phyloP scores from a whole-genome alignment of 768 basidiomycete species.

The Suillus alpinus region DNA sequence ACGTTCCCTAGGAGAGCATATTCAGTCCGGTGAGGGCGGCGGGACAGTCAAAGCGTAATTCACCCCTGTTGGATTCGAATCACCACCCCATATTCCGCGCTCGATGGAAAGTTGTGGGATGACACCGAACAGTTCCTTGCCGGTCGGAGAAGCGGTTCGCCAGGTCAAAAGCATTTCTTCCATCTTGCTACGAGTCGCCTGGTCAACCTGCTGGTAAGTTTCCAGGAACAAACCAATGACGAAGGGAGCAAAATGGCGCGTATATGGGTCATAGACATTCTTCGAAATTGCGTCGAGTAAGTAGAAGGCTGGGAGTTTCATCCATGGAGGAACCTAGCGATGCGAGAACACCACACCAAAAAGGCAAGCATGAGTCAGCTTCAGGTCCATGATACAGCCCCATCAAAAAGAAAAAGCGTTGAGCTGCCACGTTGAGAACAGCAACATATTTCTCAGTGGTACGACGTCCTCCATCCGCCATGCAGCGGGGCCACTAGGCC shows the following conservation, averaged over 20 bases:
- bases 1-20: conserved; percentile 29
- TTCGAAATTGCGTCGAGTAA: conserved; percentile 96
- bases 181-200: conserved; percentile 86
- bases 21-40: conserved; percentile 4
- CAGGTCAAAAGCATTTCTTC: conserved; percentile 97
- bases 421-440: conserved; percentile 21
- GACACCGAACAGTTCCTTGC: conserved; percentile 82
- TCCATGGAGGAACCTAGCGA: conserved; percentile 77
- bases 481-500: conserved; percentile 34
- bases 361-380: conserved; percentile 68
- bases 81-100: conserved; percentile 73
- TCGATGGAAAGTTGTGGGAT: conserved; percentile 83
- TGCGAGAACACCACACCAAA: conserved; percentile 15
- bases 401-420: conserved; percentile 33
- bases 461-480: conserved; percentile 32
- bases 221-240: conserved; percentile 84
- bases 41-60: conserved; percentile 19
- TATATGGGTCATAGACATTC: conserved; percentile 93
- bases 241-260: conserved; percentile 76
- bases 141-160: conserved; percentile 80
- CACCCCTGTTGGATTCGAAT: conserved; percentile 40
- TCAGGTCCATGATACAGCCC: conserved; percentile 23
- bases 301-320: conserved; percentile 93
- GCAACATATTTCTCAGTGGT: conserved; percentile 36
- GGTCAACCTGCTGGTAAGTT: conserved; percentile 85